phyloP scores from a whole-genome alignment of 176 grass and related monocot genomes.

The Triticum aestivum region DNA sequence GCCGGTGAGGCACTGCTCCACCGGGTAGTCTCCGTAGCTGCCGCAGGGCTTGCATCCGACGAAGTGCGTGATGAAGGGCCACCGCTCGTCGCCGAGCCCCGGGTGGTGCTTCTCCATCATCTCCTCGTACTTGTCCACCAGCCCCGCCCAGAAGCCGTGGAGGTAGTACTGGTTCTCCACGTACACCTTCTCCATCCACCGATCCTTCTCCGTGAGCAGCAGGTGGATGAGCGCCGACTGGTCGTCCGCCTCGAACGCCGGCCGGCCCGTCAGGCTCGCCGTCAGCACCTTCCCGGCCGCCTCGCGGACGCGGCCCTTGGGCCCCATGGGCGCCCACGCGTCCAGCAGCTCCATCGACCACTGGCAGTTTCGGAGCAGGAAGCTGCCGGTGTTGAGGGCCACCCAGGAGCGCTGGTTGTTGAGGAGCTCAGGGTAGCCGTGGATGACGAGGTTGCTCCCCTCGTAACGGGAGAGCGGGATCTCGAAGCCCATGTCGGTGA shows the following conservation, averaged over 20 bases:
- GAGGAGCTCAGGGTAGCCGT: slow-evolving; percentile 49
- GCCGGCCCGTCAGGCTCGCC: slow-evolving; percentile 46
- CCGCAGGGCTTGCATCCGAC: slow-evolving; percentile 55
- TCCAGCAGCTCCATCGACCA: slow-evolving; percentile 85
- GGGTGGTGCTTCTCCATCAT: slow-evolving; percentile 68
- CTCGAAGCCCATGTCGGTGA: slow-evolving; percentile 87
- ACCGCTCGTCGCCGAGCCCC: slow-evolving; percentile 68
- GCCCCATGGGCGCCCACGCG: slow-evolving; percentile 72
- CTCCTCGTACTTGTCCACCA: slow-evolving; percentile 63
- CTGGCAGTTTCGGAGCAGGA: slow-evolving; percentile 81
- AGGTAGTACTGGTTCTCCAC: slow-evolving; percentile 76
- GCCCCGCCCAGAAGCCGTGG: slow-evolving; percentile 50
- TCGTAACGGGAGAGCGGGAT: slow-evolving; percentile 53
- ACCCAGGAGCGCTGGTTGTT: slow-evolving; percentile 50
- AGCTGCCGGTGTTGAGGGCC: slow-evolving; percentile 62
- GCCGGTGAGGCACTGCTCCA: slow-evolving; percentile 41
- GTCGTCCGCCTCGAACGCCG: slow-evolving; percentile 71
- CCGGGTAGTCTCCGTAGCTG: slow-evolving; percentile 42
- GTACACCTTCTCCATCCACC: slow-evolving; percentile 65
- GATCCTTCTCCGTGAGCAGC: slow-evolving; percentile 49
- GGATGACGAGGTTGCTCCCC: slow-evolving; percentile 54
- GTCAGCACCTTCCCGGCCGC: slow-evolving; percentile 58
- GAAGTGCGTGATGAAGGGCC: slow-evolving; percentile 84
- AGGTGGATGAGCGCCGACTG: slow-evolving; percentile 82
- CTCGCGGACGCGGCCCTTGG: slow-evolving; percentile 40